Evolutionary conservation across 495 filamentous ascomycete genomes (phyloP).

Genomic region (Lepidopterella palustris): DNA sequence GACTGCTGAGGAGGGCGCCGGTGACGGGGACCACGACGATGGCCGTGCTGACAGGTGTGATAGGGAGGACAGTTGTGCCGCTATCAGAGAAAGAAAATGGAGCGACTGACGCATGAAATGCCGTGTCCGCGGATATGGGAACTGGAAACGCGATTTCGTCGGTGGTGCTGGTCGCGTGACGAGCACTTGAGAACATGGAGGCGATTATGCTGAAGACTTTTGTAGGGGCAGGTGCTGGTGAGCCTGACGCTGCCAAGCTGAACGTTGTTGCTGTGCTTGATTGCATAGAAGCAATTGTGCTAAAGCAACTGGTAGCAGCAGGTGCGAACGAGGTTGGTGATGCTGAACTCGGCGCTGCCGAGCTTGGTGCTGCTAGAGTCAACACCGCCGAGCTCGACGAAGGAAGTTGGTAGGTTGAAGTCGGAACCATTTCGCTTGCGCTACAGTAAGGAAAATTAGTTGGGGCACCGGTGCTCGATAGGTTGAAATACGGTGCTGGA

Average conservation of each 20-base stretch:
- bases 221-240: not conserved
- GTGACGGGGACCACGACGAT: not conserved
- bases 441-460: not conserved
- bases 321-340: no score
- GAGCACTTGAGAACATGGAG: not conserved
- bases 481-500: not conserved
- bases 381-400: no score
- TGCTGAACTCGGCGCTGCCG: no score
- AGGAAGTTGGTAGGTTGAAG: no score
- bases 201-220: not conserved
- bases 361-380: no score
- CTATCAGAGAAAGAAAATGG: no score
- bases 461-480: not conserved
- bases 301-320: no score
- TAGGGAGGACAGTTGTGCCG: no score
- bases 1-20: not conserved
- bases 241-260: no score
- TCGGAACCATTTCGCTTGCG: not conserved
- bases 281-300: no score
- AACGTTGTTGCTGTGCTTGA: no score
- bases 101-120: no score
- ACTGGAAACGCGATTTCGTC: not conserved
- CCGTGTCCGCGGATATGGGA: not conserved
- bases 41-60: not conserved
- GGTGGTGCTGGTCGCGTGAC: not conserved